Evolutionary conservation across 1,139 yeast genomes (phyloP).

Genomic region (Candida neerlandica): DNA sequence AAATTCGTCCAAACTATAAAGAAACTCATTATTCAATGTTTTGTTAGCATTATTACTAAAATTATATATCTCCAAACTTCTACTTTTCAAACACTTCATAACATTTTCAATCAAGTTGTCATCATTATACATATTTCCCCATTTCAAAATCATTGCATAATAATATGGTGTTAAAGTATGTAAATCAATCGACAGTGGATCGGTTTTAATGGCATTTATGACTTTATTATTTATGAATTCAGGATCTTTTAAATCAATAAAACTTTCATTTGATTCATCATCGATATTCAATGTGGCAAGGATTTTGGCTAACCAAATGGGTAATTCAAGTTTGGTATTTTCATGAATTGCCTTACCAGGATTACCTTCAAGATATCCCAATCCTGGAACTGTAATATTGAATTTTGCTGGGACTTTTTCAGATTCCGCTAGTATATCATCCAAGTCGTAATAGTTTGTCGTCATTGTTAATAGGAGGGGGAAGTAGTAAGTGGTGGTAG

Average conservation of each 20-base stretch:
- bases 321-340: constrained; percentile 75
- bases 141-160: constrained; percentile 68
- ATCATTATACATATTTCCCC: constrained; percentile 73
- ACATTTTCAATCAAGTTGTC: constrained; percentile 59
- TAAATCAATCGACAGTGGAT: constrained; percentile 66
- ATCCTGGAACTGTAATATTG: constrained; percentile 76
- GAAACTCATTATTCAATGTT: constrained; percentile 50
- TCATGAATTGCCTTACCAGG: constrained; percentile 66
- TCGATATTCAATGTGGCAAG: constrained; percentile 50
- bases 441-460: constrained; percentile 69
- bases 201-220: constrained; percentile 79
- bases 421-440: constrained; percentile 78
- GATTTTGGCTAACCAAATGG: constrained; percentile 86
- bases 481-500: neutral
- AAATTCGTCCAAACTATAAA: constrained; percentile 72
- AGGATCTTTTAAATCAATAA: constrained; percentile 70
- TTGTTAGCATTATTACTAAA: constrained; percentile 60
- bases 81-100: constrained; percentile 55
- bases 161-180: constrained; percentile 68
- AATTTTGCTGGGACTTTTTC: constrained; percentile 79
- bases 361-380: constrained; percentile 86
- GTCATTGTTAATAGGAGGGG: neutral
- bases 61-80: constrained; percentile 74
- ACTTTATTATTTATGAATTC: constrained; percentile 65
- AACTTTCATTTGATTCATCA: constrained; percentile 49